Evolutionary conservation across 305 asterid species (phyloP).

Genomic region (Nicotiana rustica): DNA sequence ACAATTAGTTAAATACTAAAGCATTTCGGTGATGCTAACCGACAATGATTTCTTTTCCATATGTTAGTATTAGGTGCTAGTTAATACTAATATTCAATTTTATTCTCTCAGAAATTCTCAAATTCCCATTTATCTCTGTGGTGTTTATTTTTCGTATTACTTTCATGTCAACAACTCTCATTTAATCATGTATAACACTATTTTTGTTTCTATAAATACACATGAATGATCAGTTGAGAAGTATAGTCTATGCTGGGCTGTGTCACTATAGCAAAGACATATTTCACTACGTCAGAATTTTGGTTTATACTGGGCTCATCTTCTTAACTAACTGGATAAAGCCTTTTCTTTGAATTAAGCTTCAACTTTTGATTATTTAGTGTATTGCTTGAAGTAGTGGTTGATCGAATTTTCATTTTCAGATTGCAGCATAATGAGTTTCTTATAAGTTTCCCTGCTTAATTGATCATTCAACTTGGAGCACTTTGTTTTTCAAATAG

Average conservation of each 20-base stretch:
- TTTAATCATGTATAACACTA: not conserved
- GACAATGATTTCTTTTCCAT: too few species aligned
- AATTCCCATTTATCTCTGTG: too few species aligned
- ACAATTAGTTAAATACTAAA: too few species aligned
- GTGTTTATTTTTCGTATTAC: too few species aligned
- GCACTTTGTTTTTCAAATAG: not conserved
- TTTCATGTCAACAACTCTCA: too few species aligned
- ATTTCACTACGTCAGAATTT: not conserved
- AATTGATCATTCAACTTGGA: slow-evolving; percentile 6
- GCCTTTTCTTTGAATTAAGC: not conserved
- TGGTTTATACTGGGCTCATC: slow-evolving; percentile 16
- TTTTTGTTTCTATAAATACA: not conserved
- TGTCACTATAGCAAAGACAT: not conserved
- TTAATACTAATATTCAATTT: too few species aligned
- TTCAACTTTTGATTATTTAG: not conserved
- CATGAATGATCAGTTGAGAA: not conserved
- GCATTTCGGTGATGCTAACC: too few species aligned
- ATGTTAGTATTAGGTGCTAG: too few species aligned
- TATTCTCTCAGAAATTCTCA: too few species aligned
- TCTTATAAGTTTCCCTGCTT: slow-evolving; percentile 20
- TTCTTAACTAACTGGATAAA: not conserved
- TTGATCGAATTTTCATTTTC: slow-evolving; percentile 11
- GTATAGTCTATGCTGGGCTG: not conserved
- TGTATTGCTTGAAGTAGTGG: not conserved
- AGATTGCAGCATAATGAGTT: not conserved